Conservation (phyloP, 2,329 filamentous ascomycete genomes). For the Scleromitrula shiraiana region DNA sequence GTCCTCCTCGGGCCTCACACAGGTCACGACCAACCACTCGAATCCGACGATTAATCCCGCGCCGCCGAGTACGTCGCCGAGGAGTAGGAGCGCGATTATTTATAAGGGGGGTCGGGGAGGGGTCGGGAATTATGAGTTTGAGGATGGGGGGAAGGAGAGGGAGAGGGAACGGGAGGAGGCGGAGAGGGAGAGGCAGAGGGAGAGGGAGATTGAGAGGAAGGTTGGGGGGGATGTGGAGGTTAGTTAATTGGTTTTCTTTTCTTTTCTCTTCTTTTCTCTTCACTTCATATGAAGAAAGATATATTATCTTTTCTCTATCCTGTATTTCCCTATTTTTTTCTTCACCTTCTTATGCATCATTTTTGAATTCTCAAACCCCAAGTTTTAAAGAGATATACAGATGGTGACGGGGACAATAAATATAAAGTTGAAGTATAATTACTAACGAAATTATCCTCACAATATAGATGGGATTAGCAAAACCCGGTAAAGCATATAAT, state of each 20-base stretch:
- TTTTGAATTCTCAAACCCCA: no score
- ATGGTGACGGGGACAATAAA: neutral
- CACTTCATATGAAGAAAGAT: neutral
- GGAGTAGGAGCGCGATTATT: slow-evolving; percentile 6
- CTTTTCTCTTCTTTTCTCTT: neutral
- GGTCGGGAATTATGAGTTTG: slow-evolving; percentile 45
- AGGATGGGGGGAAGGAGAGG: slow-evolving; percentile 18
- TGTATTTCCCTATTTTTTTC: no score
- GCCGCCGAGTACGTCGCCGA: slow-evolving; percentile 4
- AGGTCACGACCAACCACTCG: slow-evolving; percentile 10
- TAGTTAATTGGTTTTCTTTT: neutral
- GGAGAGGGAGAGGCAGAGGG: slow-evolving; percentile 33
- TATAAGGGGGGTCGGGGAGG: slow-evolving; percentile 42
- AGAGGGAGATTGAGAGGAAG: slow-evolving; percentile 28
- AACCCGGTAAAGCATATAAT: slow-evolving; percentile 39
- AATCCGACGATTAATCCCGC: slow-evolving; percentile 5
- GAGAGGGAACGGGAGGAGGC: slow-evolving; percentile 30
- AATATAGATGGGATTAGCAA: slow-evolving; percentile 38
- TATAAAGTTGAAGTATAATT: slow-evolving; percentile 19
- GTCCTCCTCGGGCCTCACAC: slow-evolving; percentile 12
- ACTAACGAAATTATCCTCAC: neutral
- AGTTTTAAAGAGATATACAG: neutral
- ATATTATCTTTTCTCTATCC: no score
- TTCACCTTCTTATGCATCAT: no score
- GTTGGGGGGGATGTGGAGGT: slow-evolving; percentile 19